Conservation (phyloP, 306 rosid species). For the Cicer judaicum region DNA sequence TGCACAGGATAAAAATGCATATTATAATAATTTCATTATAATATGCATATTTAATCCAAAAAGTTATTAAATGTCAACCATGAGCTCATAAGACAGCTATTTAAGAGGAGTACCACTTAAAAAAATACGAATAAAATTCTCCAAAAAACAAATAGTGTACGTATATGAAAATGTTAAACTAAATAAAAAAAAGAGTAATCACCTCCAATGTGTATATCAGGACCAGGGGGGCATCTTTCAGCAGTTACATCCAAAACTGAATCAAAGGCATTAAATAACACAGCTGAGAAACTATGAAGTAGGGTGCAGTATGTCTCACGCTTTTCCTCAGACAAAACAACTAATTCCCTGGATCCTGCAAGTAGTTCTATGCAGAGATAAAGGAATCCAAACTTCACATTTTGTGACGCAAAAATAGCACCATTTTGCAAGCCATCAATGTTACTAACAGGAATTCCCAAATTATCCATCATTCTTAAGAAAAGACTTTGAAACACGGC, state of each 20-base stretch:
- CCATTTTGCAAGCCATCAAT: conserved; percentile 44
- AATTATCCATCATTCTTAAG: conserved; percentile 57
- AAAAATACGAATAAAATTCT: conserved; percentile 28
- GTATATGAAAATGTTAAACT: conserved; percentile 37
- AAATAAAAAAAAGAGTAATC: conserved; percentile 46
- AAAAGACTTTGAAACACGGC: conserved; percentile 65
- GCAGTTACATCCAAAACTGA: conserved; percentile 57
- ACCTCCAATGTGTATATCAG: conserved; percentile 78
- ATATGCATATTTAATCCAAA: no score
- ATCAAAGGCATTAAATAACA: conserved; percentile 62
- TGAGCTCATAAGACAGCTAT: conserved; percentile 5
- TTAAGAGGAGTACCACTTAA: conserved; percentile 5
- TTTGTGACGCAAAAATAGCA: conserved; percentile 39
- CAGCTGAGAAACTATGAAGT: conserved; percentile 59
- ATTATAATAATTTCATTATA: no score
- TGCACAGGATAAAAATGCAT: not conserved
- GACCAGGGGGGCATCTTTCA: conserved; percentile 48
- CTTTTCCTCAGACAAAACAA: conserved; percentile 51
- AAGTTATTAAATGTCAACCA: not conserved
- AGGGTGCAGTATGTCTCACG: conserved; percentile 55
- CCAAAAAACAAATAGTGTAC: conserved; percentile 20
- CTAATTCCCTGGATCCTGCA: conserved; percentile 67
- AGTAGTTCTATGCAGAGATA: conserved; percentile 82
- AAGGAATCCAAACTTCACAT: conserved; percentile 72
- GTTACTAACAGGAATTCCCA: conserved; percentile 53